Evolutionary conservation across 164 flowering plant genomes (phyloP).

Genomic region (Santalum album): DNA sequence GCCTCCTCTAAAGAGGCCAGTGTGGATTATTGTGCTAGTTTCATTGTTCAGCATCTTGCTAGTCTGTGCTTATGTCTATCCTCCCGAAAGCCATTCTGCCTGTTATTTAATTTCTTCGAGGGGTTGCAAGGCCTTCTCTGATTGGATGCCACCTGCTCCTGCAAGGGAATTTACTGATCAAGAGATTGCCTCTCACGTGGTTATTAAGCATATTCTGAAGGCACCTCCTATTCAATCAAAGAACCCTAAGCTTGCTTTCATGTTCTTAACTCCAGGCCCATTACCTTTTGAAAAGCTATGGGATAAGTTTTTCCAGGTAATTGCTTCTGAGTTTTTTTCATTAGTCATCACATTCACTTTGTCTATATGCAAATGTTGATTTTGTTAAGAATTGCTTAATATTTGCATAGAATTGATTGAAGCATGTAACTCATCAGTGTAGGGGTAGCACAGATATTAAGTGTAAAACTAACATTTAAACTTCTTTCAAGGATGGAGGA

Average conservation of each 20-base stretch:
- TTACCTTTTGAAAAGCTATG: slow-evolving; percentile 91
- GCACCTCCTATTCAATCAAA: slow-evolving; percentile 34
- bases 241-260: slow-evolving; percentile 78
- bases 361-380: background rate
- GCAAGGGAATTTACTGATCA: slow-evolving; percentile 69
- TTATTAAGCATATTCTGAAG: slow-evolving; percentile 56
- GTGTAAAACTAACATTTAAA: too few relatives aligned
- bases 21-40: slow-evolving; percentile 78
- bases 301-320: slow-evolving; percentile 83
- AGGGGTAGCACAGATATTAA: too few relatives aligned
- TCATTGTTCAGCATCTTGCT: slow-evolving; percentile 61
- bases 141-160: slow-evolving; percentile 80
- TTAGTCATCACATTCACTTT: background rate
- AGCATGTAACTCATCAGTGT: too few relatives aligned
- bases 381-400: too few relatives aligned
- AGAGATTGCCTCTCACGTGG: slow-evolving; percentile 74
- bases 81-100: slow-evolving; percentile 49
- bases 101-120: slow-evolving; percentile 64
- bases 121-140: slow-evolving; percentile 47
- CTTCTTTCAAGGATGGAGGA: too few relatives aligned
- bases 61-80: slow-evolving; percentile 70
- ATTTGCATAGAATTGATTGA: too few relatives aligned
- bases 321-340: slow-evolving; percentile 2
- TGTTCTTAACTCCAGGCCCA: slow-evolving; percentile 77
- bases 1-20: slow-evolving; percentile 57